Percentiles rank a stretch among this genome's conserved stretches.
These are phyloP conservation scores for Ogataea nitratoaversa DNA, from an alignment of 805 yeast genomes.

Conservation along the genomic window DNA sequence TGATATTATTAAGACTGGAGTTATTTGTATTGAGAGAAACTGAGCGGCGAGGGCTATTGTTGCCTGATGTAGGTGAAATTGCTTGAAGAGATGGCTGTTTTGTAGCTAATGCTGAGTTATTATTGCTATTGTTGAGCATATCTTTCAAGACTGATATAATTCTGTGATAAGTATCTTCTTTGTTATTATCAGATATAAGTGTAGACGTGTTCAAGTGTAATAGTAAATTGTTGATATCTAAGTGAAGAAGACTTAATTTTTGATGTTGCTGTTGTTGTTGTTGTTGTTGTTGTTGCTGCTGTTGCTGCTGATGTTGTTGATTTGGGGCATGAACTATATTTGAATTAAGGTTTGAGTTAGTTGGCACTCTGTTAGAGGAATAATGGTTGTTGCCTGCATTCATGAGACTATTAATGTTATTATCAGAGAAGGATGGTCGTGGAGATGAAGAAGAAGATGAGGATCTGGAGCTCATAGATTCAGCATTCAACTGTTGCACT, in stretches of 20 bases:
- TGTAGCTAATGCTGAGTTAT: constrained; percentile 1
- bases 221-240: constrained; percentile 26
- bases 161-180: constrained; percentile 24
- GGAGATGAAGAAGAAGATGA: constrained; percentile 21
- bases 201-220: constrained; percentile 24
- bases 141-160: constrained; percentile 22
- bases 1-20: not conserved
- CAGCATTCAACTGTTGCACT: constrained; percentile 8
- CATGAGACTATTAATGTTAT: not conserved
- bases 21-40: not conserved
- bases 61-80: constrained; percentile 20
- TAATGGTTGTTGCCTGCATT: not conserved
- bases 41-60: constrained; percentile 14
- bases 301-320: constrained; percentile 12
- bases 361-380: not conserved
- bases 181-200: constrained; percentile 18
- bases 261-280: constrained; percentile 13
- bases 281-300: constrained; percentile 4
- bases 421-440: constrained; percentile 12
- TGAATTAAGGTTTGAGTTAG: constrained; percentile 1
- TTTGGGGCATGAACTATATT: constrained; percentile 2
- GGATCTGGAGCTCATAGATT: constrained; percentile 18
- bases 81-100: constrained; percentile 1
- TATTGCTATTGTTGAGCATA: constrained; percentile 8
- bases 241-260: constrained; percentile 20